A percentile compares a stretch with the other conserved stretches of the same genome.
Evolutionary conservation across 75 land plant genomes (phyloP).

Genomic region (Picea glauca): DNA sequence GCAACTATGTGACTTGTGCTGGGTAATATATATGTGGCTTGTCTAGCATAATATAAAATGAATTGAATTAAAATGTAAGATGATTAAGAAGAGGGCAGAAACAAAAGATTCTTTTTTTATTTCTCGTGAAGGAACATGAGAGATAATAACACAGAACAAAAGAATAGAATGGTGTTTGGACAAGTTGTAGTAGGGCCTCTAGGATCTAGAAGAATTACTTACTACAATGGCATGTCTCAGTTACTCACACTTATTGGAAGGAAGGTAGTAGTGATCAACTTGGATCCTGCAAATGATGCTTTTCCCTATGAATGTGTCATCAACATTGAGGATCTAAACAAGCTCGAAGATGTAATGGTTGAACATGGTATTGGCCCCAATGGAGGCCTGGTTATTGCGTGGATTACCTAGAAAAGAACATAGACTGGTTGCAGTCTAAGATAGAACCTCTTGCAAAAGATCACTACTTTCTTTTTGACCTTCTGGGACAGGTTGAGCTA

Average conservation of each 20-base stretch:
- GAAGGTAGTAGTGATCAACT: slow-evolving; percentile 93
- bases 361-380: slow-evolving; percentile 96
- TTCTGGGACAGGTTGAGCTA: slow-evolving; percentile 98
- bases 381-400: slow-evolving; percentile 99
- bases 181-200: slow-evolving; percentile 37
- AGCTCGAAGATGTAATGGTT: slow-evolving; percentile 89
- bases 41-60: too few species aligned
- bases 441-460: slow-evolving; percentile 77
- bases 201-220: slow-evolving; percentile 91
- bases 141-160: too few species aligned
- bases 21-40: too few species aligned
- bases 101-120: too few species aligned
- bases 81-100: too few species aligned
- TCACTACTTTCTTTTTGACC: slow-evolving; percentile 97
- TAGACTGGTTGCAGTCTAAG: slow-evolving; percentile 88
- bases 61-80: too few species aligned
- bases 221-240: slow-evolving; percentile 97
- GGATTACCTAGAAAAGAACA: slow-evolving; percentile 97
- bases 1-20: too few species aligned
- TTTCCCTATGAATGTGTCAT: slow-evolving; percentile 96
- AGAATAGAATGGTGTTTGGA: too few species aligned
- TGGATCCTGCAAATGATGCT: slow-evolving; percentile 98
- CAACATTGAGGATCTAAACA: slow-evolving; percentile 89
- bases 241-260: slow-evolving; percentile 90
- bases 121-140: too few species aligned